phyloP scores from a whole-genome alignment of 148 eudicot species.

The Cornus florida region DNA sequence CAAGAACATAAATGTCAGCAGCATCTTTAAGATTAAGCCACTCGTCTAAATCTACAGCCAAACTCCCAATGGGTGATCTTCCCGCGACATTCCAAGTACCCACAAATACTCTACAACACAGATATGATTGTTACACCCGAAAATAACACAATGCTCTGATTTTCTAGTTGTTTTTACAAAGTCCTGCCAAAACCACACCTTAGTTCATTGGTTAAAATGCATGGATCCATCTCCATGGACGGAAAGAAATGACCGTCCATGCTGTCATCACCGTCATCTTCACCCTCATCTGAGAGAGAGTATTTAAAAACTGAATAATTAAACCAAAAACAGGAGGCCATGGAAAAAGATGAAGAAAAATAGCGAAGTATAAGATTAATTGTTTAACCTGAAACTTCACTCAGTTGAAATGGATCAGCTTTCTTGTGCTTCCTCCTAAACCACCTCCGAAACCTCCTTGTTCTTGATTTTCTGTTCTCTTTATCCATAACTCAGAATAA shows the following conservation, averaged over 20 bases:
- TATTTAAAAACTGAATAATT: neutral
- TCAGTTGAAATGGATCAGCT: constrained; percentile 33
- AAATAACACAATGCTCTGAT: neutral
- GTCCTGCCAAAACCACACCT: constrained; percentile 34
- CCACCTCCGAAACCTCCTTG: constrained; percentile 43
- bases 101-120: constrained; percentile 48
- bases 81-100: constrained; percentile 80
- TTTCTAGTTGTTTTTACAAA: neutral
- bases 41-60: constrained; percentile 63
- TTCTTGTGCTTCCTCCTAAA: constrained; percentile 51
- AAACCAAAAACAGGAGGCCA: neutral
- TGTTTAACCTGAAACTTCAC: constrained; percentile 51
- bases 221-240: constrained; percentile 33
- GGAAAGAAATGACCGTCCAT: constrained; percentile 27
- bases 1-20: constrained; percentile 65
- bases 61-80: constrained; percentile 52
- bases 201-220: constrained; percentile 43
- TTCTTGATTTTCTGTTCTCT: constrained; percentile 33
- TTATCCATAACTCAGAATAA: constrained; percentile 37
- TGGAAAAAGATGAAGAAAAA: neutral
- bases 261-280: constrained; percentile 40
- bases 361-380: neutral
- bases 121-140: neutral
- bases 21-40: constrained; percentile 60
- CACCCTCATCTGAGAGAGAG: constrained; percentile 39